Base-by-base conservation (phyloP, 192 early-diverging fungal species). In the Dispira parvispora region DNA sequence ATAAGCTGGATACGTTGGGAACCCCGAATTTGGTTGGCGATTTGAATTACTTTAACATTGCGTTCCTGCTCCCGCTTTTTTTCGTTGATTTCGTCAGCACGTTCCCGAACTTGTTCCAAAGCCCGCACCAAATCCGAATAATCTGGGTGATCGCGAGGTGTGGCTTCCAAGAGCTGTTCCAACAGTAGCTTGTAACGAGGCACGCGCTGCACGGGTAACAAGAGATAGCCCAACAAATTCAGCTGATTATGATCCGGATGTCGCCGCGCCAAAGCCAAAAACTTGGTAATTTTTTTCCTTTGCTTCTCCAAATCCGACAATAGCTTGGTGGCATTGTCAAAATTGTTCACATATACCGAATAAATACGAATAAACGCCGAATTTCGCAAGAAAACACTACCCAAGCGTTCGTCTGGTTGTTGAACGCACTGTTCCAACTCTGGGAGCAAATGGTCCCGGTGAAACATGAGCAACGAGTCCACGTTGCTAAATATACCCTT, bases 181-280 rank as follows among this genome's bases (percentile, higher is more conserved):
- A 98, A 75, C 14, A 97, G 76, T 47, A 99, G 73, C 23, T 85
- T 86, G 71, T 97, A 99, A 72, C 94, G 79, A 14, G 94, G 93
- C 45, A 99, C 80, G 8, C 96, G 83, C 70, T 99, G 96, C 27
- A 99, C 80, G 1, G 96, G 96, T 9, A 94, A 77, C 23, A 97
- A 78, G 54, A 96, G 69, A 68, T 86, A 92, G 9, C 87, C 81
- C 62, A 90, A 84, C 11, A 96, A 80, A 43, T 76, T 85, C 63
- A 94, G 79, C 68, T 94, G 91, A 28, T 77, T 75, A 58, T 91
- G 57, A 25, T 32, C 64, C 45, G 46, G 57, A 49, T 62, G 62
- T 54, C 21, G 21, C 42, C 54, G 44, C 13, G 67, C 57, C 60
- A 67, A 13, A 21, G 18, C 46, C 14, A 60, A 61, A 45, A 65